Evolutionary conservation across 1,139 yeast genomes (phyloP).

Genomic region (Magnusiomyces suaveolens): DNA sequence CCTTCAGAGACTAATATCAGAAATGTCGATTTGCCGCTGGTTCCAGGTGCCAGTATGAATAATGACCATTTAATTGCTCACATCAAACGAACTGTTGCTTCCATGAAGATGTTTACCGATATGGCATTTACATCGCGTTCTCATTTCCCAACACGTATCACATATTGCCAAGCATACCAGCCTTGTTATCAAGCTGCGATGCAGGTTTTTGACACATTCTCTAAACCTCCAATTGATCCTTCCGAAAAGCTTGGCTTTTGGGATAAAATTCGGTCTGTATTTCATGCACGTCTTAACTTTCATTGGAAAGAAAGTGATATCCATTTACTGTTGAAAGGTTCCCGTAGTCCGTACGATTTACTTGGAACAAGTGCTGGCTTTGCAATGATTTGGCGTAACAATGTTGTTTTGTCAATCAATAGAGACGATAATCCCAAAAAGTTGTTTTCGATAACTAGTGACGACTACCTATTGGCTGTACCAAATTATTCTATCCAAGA

Average conservation of each 20-base stretch:
- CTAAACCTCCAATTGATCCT: constrained; percentile 74
- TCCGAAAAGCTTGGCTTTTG: constrained; percentile 72
- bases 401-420: constrained; percentile 53
- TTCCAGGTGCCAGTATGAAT: constrained; percentile 35
- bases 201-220: constrained; percentile 71
- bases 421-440: constrained; percentile 52
- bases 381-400: constrained; percentile 64
- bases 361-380: constrained; percentile 70
- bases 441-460: constrained; percentile 54
- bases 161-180: constrained; percentile 81
- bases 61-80: constrained; percentile 12
- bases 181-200: constrained; percentile 78
- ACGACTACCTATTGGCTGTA: constrained; percentile 58
- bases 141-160: constrained; percentile 51
- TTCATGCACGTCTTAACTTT: constrained; percentile 47
- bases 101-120: constrained; percentile 64
- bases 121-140: constrained; percentile 49
- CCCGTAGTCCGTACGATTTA: constrained; percentile 65
- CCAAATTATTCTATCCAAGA: constrained; percentile 38
- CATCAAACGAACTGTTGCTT: constrained; percentile 67
- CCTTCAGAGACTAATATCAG: constrained; percentile 44
- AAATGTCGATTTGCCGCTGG: constrained; percentile 53
- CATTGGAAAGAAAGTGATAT: constrained; percentile 44
- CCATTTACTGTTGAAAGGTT: constrained; percentile 51
- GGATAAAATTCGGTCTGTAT: constrained; percentile 57